Base-by-base conservation (phyloP, 2,329 filamentous ascomycete genomes). In the Chrysoporthe puriensis region DNA sequence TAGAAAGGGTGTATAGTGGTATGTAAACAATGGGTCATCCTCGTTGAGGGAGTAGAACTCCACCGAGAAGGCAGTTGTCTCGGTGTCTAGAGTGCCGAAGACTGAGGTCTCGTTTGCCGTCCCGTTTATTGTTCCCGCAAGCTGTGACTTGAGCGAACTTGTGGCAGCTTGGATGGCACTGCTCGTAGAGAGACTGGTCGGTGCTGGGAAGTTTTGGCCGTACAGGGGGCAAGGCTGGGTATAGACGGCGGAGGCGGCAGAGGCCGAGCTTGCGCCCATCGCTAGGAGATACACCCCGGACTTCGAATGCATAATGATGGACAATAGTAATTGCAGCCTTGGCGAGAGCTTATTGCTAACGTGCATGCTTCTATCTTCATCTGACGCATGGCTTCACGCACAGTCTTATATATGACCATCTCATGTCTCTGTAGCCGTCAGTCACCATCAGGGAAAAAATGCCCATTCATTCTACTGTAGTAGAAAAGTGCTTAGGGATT, bases 1-100 rank as follows among this genome's bases (percentile, higher is more conserved):
- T 21, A 73, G 63, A 8, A 66, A 61, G 2, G 71, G 68, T 2
- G 73, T 73, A 1, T 71, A 74, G 66, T 74, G 73, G 62, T 75
- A 70, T 16, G 32, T 71, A 70, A 76, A 73, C 58, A 76, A 11
- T 11, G 71, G 62, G 21, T 72, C 57, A 16, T 71, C 66, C n/a
- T 59, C 40, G 54, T 68, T 62, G 1, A 66, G 58, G 2, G 71
- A 70, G 64, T 70, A 73, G 44, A 73, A 70, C 21, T 71, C 69
- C 8, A 70, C 21, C 0, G 66, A 63, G 9, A 71, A 72, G 21
- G 62, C 67, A 1, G 66, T 69, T 13, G 66, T 42, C 26, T 58
- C 21, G 32, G 64, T 57, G 14, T 63, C 64, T 3, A 66, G 48
- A 5, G 64, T 43, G 1, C 59, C 64, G 32, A 63, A 66, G 14